phyloP scores from a whole-genome alignment of 805 yeast species.

The Maudiozyma serrabonitensis region DNA sequence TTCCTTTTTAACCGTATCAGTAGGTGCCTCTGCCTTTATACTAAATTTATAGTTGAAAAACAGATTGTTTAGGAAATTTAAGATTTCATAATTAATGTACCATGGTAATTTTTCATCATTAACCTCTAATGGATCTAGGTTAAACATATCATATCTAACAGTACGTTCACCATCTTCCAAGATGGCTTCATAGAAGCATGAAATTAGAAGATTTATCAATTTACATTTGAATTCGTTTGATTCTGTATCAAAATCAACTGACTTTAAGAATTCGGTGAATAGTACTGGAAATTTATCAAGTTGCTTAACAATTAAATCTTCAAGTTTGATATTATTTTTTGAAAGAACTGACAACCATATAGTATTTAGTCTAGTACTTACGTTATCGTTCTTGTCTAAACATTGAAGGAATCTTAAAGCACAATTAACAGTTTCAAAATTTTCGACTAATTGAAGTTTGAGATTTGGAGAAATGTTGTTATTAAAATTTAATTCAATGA shows the following conservation, averaged over 20 bases:
- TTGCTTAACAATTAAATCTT: conserved; percentile 18
- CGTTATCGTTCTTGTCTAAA: conserved; percentile 5
- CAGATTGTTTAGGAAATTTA: conserved; percentile 34
- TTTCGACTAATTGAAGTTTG: conserved; percentile 33
- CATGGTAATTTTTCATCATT: conserved; percentile 32
- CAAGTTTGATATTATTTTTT: conserved; percentile 9
- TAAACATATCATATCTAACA: conserved; percentile 20
- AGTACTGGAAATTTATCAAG: conserved; percentile 20
- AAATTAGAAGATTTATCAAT: conserved; percentile 17
- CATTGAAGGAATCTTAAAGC: conserved; percentile 36
- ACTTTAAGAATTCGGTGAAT: conserved; percentile 18
- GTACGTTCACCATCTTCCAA: conserved; percentile 35
- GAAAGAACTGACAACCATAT: conserved; percentile 8
- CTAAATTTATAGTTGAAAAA: conserved; percentile 28
- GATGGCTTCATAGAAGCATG: conserved; percentile 22
- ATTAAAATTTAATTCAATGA: conserved; percentile 37
- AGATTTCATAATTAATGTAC: conserved; percentile 37
- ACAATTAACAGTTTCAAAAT: conserved; percentile 39
- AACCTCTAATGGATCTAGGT: conserved; percentile 16
- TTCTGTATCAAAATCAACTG: conserved; percentile 7
- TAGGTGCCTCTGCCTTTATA: conserved; percentile 4
- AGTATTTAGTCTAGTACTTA: conserved; percentile 1
- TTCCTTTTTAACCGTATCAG: conserved; percentile 4
- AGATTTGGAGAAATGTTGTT: conserved; percentile 28
- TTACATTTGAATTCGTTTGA: conserved; percentile 11